Percentiles rank a stretch among this genome's conserved stretches.
Evolutionary conservation across 1,139 yeast genomes (phyloP).

Genomic region (Hansenula sp.): DNA sequence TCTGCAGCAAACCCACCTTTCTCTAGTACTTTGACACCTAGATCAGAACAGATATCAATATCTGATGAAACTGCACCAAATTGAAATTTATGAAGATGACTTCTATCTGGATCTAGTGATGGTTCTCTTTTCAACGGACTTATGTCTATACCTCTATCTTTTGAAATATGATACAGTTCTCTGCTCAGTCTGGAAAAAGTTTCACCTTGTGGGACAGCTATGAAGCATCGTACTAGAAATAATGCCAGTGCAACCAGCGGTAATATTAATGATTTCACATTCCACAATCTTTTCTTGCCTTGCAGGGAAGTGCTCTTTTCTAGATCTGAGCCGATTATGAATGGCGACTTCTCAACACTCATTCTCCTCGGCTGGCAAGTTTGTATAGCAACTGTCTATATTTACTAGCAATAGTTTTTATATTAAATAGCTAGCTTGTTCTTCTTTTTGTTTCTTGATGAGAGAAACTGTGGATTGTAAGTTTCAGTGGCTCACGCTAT

Average conservation of each 20-base stretch:
- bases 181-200: background rate
- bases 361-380: no score
- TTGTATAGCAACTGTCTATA: no score
- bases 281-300: background rate
- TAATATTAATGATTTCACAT: no score
- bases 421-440: no score
- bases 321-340: no score
- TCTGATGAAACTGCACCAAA: conserved; percentile 23
- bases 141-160: conserved; percentile 22
- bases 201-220: background rate
- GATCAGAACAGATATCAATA: conserved; percentile 18
- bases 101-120: conserved; percentile 16
- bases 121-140: conserved; percentile 17
- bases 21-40: conserved; percentile 17
- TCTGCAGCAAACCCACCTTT: conserved; percentile 62
- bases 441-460: no score
- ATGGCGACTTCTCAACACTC: no score
- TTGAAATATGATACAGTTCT: conserved; percentile 1
- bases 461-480: no score
- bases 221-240: no score
- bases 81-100: conserved; percentile 14
- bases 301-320: no score
- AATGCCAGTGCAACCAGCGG: background rate
- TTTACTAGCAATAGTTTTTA: no score
- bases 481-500: no score